A percentile compares a stretch with the other conserved stretches of the same genome.
phyloP scores from a whole-genome alignment of 1,284 basidiomycete species.

The Trametes versicolor region DNA sequence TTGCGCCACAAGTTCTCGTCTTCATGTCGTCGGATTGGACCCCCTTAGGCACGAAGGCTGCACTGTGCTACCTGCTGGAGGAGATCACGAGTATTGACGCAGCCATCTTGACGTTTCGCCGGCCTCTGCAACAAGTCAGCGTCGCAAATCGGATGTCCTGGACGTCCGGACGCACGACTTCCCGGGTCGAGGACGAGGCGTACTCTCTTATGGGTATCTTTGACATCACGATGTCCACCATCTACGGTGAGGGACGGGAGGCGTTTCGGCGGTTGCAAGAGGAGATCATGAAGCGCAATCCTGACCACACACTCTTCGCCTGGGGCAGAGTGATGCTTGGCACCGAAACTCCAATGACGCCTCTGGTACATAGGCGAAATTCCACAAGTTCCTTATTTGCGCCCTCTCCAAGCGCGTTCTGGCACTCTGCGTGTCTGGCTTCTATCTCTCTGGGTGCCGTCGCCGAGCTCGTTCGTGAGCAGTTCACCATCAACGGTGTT shows the following conservation, averaged over 20 bases:
- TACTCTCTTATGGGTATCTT: constrained; percentile 1
- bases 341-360: not conserved
- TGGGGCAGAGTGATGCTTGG: not conserved
- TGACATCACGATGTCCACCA: constrained; percentile 1
- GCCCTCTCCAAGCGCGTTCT: not conserved
- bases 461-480: not conserved
- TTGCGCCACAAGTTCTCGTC: not conserved
- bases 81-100: not conserved
- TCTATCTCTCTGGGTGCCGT: not conserved
- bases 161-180: not conserved
- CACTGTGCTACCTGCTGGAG: not conserved
- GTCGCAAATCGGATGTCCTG: constrained; percentile 1
- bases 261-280: not conserved
- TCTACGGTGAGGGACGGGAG: not conserved
- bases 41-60: not conserved
- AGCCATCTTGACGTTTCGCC: not conserved
- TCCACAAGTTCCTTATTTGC: not conserved
- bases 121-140: not conserved
- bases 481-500: not conserved
- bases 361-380: not conserved
- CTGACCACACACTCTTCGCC: not conserved
- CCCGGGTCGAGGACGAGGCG: constrained; percentile 3
- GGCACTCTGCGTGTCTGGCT: not conserved
- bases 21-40: not conserved
- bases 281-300: constrained; percentile 1